Conservation (phyloP, 129 eudicot species). For the Arctium lappa region DNA sequence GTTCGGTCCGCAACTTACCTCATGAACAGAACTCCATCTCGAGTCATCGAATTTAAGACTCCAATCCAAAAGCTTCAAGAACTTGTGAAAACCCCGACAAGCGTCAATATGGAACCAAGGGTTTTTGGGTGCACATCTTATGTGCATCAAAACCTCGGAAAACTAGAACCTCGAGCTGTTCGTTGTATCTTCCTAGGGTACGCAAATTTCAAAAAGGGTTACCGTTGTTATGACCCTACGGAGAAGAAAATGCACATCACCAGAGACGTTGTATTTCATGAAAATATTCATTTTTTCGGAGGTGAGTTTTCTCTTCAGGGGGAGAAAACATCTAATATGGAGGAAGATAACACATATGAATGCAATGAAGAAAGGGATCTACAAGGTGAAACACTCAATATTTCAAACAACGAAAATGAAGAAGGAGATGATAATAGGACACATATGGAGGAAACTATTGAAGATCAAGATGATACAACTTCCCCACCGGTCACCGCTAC, state of each 20-base stretch:
- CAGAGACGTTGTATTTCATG: background rate
- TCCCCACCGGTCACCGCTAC: background rate
- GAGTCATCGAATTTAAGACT: background rate
- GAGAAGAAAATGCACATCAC: background rate
- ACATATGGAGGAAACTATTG: background rate
- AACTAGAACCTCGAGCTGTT: background rate
- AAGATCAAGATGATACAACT: background rate
- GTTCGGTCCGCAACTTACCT: background rate
- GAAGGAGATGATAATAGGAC: background rate
- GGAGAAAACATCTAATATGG: background rate
- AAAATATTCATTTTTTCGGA: background rate
- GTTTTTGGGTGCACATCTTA: background rate
- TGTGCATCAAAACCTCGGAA: background rate
- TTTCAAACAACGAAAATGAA: background rate
- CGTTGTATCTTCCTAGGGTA: background rate
- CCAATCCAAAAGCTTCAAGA: background rate
- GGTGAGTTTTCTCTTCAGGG: background rate
- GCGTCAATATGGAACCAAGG: background rate
- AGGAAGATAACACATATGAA: too few relatives aligned
- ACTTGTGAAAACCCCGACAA: background rate
- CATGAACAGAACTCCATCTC: background rate
- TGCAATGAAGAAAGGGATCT: too few relatives aligned
- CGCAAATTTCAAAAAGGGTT: background rate
- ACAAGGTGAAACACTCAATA: too few relatives aligned
- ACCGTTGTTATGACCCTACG: background rate